Percentiles rank a stretch among this genome's conserved stretches.
These are phyloP conservation scores for Podaxis sp. DNA, from an alignment of 768 basidiomycete genomes.

Conservation along the genomic window DNA sequence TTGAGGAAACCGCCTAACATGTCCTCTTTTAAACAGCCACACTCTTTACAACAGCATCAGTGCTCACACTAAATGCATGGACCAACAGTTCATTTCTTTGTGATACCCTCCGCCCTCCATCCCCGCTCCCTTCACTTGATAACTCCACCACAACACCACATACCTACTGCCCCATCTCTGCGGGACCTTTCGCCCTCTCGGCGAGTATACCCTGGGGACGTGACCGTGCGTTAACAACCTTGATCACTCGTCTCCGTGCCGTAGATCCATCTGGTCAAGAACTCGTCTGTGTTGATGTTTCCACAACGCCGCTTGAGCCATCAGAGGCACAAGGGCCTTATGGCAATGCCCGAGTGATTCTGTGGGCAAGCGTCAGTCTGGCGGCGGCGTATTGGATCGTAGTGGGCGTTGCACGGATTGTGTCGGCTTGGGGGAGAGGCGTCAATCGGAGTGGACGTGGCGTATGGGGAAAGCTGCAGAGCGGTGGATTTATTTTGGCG, in stretches of 20 bases:
- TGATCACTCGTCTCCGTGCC: slow-evolving; percentile 79
- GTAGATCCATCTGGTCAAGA: slow-evolving; percentile 84
- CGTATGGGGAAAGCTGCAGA: slow-evolving; percentile 70
- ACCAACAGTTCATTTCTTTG: slow-evolving; percentile 75
- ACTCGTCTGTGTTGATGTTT: slow-evolving; percentile 76
- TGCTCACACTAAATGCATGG: slow-evolving; percentile 75
- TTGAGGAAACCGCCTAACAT: not conserved
- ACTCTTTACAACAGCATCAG: slow-evolving; percentile 76
- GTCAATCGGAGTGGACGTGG: slow-evolving; percentile 53
- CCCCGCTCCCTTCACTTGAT: slow-evolving; percentile 52
- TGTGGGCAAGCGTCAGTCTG: slow-evolving; percentile 71
- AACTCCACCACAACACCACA: slow-evolving; percentile 21
- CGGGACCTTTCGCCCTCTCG: slow-evolving; percentile 81
- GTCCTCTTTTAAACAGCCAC: slow-evolving; percentile 56
- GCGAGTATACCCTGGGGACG: slow-evolving; percentile 62
- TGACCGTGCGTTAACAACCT: slow-evolving; percentile 74
- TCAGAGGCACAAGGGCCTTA: slow-evolving; percentile 35
- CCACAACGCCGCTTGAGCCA: slow-evolving; percentile 72
- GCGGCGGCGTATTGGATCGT: slow-evolving; percentile 78
- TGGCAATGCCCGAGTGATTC: slow-evolving; percentile 60
- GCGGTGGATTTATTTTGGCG: slow-evolving; percentile 83
- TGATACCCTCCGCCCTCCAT: slow-evolving; percentile 70
- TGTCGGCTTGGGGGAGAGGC: slow-evolving; percentile 82
- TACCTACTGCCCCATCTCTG: slow-evolving; percentile 71
- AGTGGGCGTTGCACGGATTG: slow-evolving; percentile 75